These are phyloP conservation scores for Pachyrhizus erosus DNA, from an alignment of 306 rosid genomes.

Conservation along the genomic window DNA sequence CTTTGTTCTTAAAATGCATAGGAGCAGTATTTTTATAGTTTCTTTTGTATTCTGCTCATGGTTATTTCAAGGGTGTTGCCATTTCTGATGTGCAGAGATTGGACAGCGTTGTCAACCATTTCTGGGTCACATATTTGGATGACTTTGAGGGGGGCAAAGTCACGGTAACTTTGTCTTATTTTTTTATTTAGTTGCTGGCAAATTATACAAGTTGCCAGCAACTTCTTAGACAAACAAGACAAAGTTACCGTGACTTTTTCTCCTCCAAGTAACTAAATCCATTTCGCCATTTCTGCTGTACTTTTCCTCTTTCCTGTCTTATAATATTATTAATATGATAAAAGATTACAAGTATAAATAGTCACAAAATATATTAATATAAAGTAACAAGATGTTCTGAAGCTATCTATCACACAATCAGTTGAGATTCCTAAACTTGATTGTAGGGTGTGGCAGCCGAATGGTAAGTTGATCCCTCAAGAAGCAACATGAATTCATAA, in stretches of 20 bases:
- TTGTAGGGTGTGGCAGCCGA: background rate
- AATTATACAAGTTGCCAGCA: too few species aligned
- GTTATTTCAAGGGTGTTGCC: conserved; percentile 20
- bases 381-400: background rate
- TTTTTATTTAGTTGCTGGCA: too few species aligned
- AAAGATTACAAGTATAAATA: background rate
- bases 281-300: background rate
- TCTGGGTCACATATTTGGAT: too few species aligned
- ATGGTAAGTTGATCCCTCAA: background rate
- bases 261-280: too few species aligned
- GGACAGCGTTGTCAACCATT: background rate
- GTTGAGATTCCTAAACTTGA: conserved; percentile 28
- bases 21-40: background rate
- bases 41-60: background rate
- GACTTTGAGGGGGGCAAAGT: too few species aligned
- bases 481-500: conserved; percentile 6
- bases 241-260: too few species aligned
- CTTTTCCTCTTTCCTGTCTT: background rate
- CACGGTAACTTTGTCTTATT: too few species aligned
- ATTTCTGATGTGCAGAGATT: conserved; percentile 15
- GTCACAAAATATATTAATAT: background rate
- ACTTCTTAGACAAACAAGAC: too few species aligned
- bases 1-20: background rate
- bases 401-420: background rate
- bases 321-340: background rate